phyloP scores from a whole-genome alignment of 2,329 filamentous ascomycete species.

The Lojkania enalia region DNA sequence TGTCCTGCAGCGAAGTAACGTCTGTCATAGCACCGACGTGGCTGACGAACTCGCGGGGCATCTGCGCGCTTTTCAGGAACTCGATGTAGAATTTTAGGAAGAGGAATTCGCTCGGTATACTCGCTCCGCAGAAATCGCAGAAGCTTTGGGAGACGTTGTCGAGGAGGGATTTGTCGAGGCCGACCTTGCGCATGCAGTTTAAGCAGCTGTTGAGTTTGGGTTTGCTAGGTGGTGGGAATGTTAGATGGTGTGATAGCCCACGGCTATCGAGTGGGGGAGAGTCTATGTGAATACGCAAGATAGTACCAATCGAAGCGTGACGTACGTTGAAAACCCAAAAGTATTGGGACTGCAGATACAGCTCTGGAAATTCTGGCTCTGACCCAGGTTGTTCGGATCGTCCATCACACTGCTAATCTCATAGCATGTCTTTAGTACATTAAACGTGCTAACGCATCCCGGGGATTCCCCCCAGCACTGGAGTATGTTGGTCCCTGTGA shows the following conservation, averaged over 20 bases:
- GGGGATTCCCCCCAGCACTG: not conserved
- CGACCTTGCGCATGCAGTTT: not conserved
- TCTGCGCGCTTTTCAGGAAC: not conserved
- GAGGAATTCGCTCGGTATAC: not conserved
- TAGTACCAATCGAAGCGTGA: not conserved
- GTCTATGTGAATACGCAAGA: not conserved
- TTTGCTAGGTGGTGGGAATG: not conserved
- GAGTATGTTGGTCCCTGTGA: not conserved
- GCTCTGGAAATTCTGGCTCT: not conserved
- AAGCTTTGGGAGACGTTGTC: not conserved
- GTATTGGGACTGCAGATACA: not conserved
- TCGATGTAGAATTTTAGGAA: not conserved
- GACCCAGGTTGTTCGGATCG: not conserved
- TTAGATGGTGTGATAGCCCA: not conserved
- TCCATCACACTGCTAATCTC: not conserved
- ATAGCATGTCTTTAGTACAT: not conserved
- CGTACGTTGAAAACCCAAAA: not conserved
- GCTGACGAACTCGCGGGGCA: not conserved
- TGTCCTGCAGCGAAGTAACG: not conserved
- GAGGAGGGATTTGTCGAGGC: not conserved
- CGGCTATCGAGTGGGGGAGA: not conserved
- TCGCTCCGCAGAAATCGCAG: not conserved
- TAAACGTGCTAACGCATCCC: not conserved
- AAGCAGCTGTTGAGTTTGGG: not conserved
- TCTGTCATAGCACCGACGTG: not conserved